Evolutionary conservation across 192 early-diverging fungal genomes (phyloP).

Genomic region (Backusella parvicylindrica): DNA sequence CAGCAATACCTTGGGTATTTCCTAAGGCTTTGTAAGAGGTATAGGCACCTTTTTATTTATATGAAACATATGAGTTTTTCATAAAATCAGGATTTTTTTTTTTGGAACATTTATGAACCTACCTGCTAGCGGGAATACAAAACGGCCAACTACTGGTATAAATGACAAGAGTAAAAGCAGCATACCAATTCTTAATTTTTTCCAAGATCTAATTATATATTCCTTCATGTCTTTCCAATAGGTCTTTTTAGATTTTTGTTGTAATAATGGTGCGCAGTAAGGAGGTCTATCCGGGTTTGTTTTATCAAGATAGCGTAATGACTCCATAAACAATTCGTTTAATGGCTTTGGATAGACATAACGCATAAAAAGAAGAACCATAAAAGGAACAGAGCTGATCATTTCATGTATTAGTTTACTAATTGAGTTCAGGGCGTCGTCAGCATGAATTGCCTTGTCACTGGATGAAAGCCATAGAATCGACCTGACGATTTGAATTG

Average conservation of each 20-base stretch:
- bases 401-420: background rate
- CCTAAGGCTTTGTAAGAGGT: constrained; percentile 45
- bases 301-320: constrained; percentile 41
- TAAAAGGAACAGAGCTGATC: constrained; percentile 36
- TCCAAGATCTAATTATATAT: constrained; percentile 45
- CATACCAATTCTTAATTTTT: constrained; percentile 35
- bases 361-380: constrained; percentile 50
- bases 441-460: background rate
- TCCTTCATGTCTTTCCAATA: constrained; percentile 51
- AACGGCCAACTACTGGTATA: constrained; percentile 48
- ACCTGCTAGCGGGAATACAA: constrained; percentile 52
- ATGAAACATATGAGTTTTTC: background rate
- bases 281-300: constrained; percentile 24
- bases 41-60: constrained; percentile 31
- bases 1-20: constrained; percentile 21
- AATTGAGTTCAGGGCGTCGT: background rate
- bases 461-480: constrained; percentile 28
- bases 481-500: constrained; percentile 35
- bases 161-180: constrained; percentile 45
- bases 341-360: constrained; percentile 58
- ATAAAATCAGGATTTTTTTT: background rate
- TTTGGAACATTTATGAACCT: background rate
- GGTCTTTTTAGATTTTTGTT: constrained; percentile 28
- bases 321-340: constrained; percentile 57
- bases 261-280: constrained; percentile 35